phyloP scores from a whole-genome alignment of 306 rosid species.

The Argentina anserina region DNA sequence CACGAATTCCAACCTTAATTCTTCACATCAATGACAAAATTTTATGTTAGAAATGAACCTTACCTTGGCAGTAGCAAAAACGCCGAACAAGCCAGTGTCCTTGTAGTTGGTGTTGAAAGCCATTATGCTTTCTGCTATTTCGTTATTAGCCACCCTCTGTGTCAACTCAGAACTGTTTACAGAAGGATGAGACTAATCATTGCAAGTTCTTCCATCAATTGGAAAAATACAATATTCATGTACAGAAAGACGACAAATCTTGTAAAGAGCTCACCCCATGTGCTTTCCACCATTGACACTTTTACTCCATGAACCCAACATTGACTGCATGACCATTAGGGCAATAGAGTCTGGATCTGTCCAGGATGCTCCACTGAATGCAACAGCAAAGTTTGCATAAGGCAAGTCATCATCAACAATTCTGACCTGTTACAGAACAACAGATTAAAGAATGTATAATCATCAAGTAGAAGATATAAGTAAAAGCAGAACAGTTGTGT shows the following conservation, averaged over 20 bases:
- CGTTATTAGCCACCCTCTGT: conserved; percentile 70
- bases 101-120: conserved; percentile 92
- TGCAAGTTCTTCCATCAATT: conserved; percentile 4
- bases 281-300: conserved; percentile 88
- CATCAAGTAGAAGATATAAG: background rate
- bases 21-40: background rate
- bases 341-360: conserved; percentile 94
- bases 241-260: background rate
- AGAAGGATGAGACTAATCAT: conserved; percentile 16
- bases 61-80: conserved; percentile 87
- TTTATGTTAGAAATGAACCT: background rate
- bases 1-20: background rate
- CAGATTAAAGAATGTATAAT: background rate
- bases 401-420: conserved; percentile 86
- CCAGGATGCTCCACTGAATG: conserved; percentile 95
- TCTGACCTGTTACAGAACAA: conserved; percentile 59
- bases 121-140: conserved; percentile 87
- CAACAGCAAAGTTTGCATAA: conserved; percentile 85
- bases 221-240: background rate
- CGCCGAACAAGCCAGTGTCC: conserved; percentile 88
- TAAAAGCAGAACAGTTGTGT: conserved; percentile 11
- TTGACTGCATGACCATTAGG: conserved; percentile 96
- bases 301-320: conserved; percentile 97
- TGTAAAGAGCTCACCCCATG: conserved; percentile 60
- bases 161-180: conserved; percentile 69